These are phyloP conservation scores for Astrothelium macrocarpum DNA, from an alignment of 495 filamentous ascomycete genomes.

Conservation along the genomic window DNA sequence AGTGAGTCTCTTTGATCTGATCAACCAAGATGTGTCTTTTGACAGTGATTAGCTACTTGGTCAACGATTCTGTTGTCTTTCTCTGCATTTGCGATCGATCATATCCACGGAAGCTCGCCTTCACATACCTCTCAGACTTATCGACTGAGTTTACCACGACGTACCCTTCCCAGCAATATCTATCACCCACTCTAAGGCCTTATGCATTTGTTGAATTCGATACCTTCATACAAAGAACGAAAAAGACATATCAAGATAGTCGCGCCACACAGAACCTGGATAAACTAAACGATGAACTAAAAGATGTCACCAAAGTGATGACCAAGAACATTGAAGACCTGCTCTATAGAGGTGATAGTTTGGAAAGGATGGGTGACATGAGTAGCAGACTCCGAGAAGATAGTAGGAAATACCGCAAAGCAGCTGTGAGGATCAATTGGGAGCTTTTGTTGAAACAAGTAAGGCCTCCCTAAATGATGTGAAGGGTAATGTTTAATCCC, in stretches of 20 bases:
- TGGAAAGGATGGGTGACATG: constrained; percentile 97
- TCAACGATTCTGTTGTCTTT: constrained; percentile 74
- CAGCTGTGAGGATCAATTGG: constrained; percentile 97
- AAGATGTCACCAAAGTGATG: constrained; percentile 98
- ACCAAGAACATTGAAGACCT: constrained; percentile 99
- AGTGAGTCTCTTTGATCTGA: constrained; percentile 45
- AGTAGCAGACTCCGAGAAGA: constrained; percentile 79
- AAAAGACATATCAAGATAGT: constrained; percentile 87
- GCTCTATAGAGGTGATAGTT: constrained; percentile 84
- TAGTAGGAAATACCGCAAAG: constrained; percentile 82
- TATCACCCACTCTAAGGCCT: constrained; percentile 65
- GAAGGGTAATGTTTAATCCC: not conserved
- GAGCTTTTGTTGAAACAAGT: constrained; percentile 89
- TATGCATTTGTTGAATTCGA: constrained; percentile 98
- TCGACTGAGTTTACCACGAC: constrained; percentile 79
- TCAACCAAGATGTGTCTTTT: not conserved
- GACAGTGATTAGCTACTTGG: constrained; percentile 57
- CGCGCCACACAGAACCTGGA: constrained; percentile 80
- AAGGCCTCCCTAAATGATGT: constrained; percentile 20
- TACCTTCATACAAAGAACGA: constrained; percentile 88
- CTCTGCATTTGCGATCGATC: constrained; percentile 84
- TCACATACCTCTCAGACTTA: constrained; percentile 94
- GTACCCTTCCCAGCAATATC: constrained; percentile 63
- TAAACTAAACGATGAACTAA: constrained; percentile 86
- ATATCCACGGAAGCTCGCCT: constrained; percentile 96